Base-by-base conservation (phyloP, 768 basidiomycete genomes). In the Phallus indusiatus region DNA sequence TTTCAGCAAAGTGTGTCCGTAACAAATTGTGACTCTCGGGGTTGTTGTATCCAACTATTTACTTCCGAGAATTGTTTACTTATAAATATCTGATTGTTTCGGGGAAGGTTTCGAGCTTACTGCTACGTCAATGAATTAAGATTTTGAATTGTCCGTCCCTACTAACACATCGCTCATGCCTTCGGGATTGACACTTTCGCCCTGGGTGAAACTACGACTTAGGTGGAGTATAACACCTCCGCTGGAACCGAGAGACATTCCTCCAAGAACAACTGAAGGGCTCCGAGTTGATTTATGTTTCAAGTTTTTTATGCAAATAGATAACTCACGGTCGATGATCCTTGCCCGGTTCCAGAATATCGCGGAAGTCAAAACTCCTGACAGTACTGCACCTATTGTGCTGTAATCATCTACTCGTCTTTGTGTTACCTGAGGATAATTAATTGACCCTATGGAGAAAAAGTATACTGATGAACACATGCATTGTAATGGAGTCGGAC, bases 331-430 rank as follows among this genome's bases (percentile, higher is more conserved):
- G 64, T 89, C 81, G n/a, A 83, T 70, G 16, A 76, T 67, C 35
- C 71, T 75, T 34, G 85, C 86, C 55, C 79, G 77, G 53, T 80
- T 89, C 86, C 87, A 91, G 53, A 90, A 75, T 28, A 90, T 55
- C 2, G 87, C 85, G 2, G 90, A 85, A 4, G 78, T 79, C 2
- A 90, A 67, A 14, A 86, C 78, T 16, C 79, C 80, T 59, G 76
- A 79, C 20, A 92, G 70, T 51, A 90, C 65, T 18, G 77, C 77
- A 22, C 90, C 90, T 50, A 91, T 86, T 1, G 81, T 88, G 20
- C 86, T 78, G 66, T 88, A 84, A 68, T 91, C 90, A 56, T 89
- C 82, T 51, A 78, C 76, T 62, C 88, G 75, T 55, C 88, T 70
- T 20, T 79, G 76, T 47, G 74, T 72, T 14, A 76, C 79, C 87